Evolutionary conservation across 1,139 yeast species (phyloP), one percentile per base, ranked within the genome.

Genomic region (Pichia cactophila): DNA sequence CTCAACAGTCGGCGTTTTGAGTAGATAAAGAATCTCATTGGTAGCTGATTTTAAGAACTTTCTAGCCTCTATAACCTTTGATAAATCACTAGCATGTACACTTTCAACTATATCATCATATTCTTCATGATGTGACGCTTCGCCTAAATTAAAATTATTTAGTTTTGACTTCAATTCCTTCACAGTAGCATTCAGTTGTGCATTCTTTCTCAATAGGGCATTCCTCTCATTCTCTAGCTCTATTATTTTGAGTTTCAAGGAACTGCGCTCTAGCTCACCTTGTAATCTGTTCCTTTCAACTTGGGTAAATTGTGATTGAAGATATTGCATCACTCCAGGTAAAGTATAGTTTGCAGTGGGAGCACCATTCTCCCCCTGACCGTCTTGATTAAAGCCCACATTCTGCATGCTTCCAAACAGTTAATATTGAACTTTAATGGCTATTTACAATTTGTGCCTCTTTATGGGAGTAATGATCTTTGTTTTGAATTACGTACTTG

Each of bases 271-370:
- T 56, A 80, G 65, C 58, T 76, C 79, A 52, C 77, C 72, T 66
- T 77, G 69, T 61, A 80, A 77, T 58, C 78, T 74, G 63, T 72
- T 78, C 50, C 81, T 65, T 58, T 80, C 85, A 54, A 78, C 69
- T 51, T 75, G 73, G 31, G 84, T 78, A 64, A 79, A 80, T 56
- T 80, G 84, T 10, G 77, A 71, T 35, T 82, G 81, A 48, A 80
- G 66, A 58, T 80, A 80, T 58, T 77, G 79, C 65, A 80, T 79
- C n/a, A 80, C 79, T 2, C 85, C 85, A 0, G 85, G 85, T 28
- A 80, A 68, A 2, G 83, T 78, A 55, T 79, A 79, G 46, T 73
- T 47, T 23, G 61, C 56, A 14, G 55, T 51, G 31, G 49, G 39
- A 31, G 42, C 12, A 20, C 20, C 45, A 47, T 35, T 41, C 14